These are phyloP conservation scores for Ramichloridium luteum DNA, from an alignment of 2,329 filamentous ascomycete species.

Conservation along the genomic window DNA sequence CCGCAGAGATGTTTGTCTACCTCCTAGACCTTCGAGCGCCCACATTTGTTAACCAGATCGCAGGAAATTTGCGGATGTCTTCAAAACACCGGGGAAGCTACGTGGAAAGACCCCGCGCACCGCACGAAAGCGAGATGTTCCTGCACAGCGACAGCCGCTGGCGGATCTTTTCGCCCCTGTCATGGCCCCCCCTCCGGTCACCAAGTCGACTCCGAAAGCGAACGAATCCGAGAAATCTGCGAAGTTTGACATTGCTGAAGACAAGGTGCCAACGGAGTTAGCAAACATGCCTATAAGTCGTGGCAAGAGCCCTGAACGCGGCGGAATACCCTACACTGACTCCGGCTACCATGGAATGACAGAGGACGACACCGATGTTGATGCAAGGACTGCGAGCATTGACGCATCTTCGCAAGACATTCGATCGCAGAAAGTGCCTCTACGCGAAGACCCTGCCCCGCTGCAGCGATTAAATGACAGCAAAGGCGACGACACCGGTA, in stretches of 20 bases:
- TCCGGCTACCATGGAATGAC: slow-evolving; percentile 62
- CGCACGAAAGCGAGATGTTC: slow-evolving; percentile 45
- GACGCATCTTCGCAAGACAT: slow-evolving; percentile 9
- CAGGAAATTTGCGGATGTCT: slow-evolving; percentile 87
- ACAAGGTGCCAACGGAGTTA: slow-evolving; percentile 23
- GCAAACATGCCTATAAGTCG: slow-evolving; percentile 15
- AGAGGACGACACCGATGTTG: slow-evolving; percentile 39
- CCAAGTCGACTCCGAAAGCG: slow-evolving; percentile 43
- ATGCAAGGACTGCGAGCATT: slow-evolving; percentile 14
- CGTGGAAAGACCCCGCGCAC: slow-evolving; percentile 71
- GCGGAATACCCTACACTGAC: slow-evolving; percentile 36
- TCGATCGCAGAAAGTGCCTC: slow-evolving; percentile 12
- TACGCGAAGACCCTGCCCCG: slow-evolving; percentile 18
- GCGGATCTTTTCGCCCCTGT: slow-evolving; percentile 38
- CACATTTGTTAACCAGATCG: slow-evolving; percentile 11
- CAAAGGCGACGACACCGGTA: slow-evolving; percentile 16
- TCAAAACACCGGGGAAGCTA: slow-evolving; percentile 81
- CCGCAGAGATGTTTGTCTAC: slow-evolving; percentile 63
- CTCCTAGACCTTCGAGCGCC: not conserved
- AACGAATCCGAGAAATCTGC: slow-evolving; percentile 42
- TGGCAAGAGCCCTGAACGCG: slow-evolving; percentile 23
- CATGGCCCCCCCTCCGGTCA: slow-evolving; percentile 29
- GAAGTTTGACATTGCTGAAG: slow-evolving; percentile 48
- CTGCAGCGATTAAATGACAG: slow-evolving; percentile 18
- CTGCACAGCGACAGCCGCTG: slow-evolving; percentile 45